A percentile compares a stretch with the other conserved stretches of the same genome.
phyloP scores from a whole-genome alignment of 208 protist genomes.

The Endotrypanum monterogeii region DNA sequence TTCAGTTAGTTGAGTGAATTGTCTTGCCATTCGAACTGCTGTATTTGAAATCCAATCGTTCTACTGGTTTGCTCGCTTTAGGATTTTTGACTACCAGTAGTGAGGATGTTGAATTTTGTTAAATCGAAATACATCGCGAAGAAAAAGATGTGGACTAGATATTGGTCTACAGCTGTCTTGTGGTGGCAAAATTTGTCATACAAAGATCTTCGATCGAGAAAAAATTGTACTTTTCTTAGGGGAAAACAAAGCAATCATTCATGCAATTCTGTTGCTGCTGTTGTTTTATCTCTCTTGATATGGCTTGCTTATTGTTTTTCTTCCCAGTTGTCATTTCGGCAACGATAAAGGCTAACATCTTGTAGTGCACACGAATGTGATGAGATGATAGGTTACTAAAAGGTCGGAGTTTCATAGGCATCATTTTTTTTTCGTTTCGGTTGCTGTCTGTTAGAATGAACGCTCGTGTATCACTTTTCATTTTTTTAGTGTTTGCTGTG shows the following conservation, averaged over 20 bases:
- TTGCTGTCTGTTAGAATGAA: background rate
- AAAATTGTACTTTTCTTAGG: background rate
- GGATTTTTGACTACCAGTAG: background rate
- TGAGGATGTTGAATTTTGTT: background rate
- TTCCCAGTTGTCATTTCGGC: background rate
- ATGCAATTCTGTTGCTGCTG: background rate
- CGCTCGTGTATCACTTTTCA: background rate
- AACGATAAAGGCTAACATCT: background rate
- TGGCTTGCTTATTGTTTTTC: background rate
- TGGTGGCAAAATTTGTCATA: background rate
- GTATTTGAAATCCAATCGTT: constrained; percentile 11
- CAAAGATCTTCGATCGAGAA: background rate
- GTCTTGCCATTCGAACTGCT: background rate
- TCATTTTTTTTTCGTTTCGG: background rate
- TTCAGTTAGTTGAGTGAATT: background rate
- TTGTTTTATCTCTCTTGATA: background rate
- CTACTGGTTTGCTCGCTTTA: constrained; percentile 10
- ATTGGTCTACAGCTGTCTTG: background rate
- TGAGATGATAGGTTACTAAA: background rate
- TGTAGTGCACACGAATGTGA: background rate
- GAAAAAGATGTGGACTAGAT: background rate
- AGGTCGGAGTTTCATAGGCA: too few species aligned
- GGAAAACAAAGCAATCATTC: background rate
- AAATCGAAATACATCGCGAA: background rate
- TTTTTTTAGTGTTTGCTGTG: constrained; percentile 2